These are phyloP conservation scores for Diaporthe destruens DNA, from an alignment of 2,329 filamentous ascomycete species.

Conservation along the genomic window DNA sequence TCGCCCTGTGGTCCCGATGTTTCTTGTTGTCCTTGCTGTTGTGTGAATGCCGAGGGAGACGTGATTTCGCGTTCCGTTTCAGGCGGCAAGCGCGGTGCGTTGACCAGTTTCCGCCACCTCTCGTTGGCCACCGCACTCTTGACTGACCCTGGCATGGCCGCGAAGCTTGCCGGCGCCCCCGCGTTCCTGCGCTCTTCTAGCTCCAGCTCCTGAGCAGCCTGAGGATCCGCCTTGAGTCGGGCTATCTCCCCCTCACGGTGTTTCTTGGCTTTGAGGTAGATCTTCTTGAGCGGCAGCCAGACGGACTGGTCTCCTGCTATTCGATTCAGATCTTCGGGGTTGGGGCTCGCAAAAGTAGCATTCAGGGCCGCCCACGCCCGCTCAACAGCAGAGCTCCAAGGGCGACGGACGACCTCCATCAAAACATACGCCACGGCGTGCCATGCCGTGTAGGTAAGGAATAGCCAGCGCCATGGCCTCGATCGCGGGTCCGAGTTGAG, in stretches of 20 bases:
- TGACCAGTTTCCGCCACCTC: constrained; percentile 65
- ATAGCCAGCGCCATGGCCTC: constrained; percentile 69
- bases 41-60: neutral
- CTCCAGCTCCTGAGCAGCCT: constrained; percentile 64
- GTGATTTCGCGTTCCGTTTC: constrained; percentile 12
- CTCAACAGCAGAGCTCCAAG: constrained; percentile 53
- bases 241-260: constrained; percentile 65
- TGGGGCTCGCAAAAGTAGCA: constrained; percentile 47
- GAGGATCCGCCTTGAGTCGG: constrained; percentile 61
- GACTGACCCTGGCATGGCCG: constrained; percentile 59
- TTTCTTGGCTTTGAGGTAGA: constrained; percentile 65
- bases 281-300: constrained; percentile 66
- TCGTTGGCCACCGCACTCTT: constrained; percentile 62
- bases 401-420: constrained; percentile 61
- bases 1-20: constrained; percentile 13
- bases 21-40: constrained; percentile 35
- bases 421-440: constrained; percentile 69
- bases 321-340: constrained; percentile 59
- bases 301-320: constrained; percentile 62
- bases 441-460: constrained; percentile 71
- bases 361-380: constrained; percentile 49
- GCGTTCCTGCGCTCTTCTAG: constrained; percentile 60
- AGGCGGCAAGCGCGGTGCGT: constrained; percentile 44
- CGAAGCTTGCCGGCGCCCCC: constrained; percentile 58
- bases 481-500: constrained; percentile 63